Evolutionary conservation across 129 eudicot species (phyloP).

Genomic region (Kitagawia praeruptora): DNA sequence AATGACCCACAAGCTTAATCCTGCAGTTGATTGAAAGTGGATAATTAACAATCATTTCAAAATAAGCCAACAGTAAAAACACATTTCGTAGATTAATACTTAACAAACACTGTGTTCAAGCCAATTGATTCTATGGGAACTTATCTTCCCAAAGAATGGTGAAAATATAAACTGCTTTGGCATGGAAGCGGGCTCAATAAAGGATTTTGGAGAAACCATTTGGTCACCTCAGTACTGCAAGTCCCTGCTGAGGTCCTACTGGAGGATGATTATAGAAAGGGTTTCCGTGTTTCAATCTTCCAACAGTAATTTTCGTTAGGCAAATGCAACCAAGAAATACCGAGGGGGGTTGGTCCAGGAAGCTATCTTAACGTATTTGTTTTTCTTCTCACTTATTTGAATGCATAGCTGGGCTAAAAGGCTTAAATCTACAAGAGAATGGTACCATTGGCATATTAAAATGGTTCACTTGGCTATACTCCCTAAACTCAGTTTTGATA

Average conservation of each 20-base stretch:
- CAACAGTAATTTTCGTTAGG: neutral
- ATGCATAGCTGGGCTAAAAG: neutral
- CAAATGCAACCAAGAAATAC: neutral
- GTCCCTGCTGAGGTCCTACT: neutral
- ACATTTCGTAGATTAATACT: neutral
- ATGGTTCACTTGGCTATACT: neutral
- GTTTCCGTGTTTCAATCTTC: neutral
- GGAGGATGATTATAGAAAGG: neutral
- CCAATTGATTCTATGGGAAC: neutral
- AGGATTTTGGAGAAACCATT: neutral
- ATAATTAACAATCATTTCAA: neutral
- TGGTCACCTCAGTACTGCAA: neutral
- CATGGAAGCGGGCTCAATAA: neutral
- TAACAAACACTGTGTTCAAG: neutral
- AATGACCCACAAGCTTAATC: slow-evolving; percentile 53
- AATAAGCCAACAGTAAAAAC: neutral
- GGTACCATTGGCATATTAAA: neutral
- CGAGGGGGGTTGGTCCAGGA: neutral
- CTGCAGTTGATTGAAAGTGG: slow-evolving; percentile 27
- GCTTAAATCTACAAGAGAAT: neutral
- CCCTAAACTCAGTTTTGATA: neutral
- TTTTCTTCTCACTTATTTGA: neutral
- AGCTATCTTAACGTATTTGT: neutral
- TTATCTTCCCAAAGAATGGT: too few relatives aligned
- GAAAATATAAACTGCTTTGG: too few relatives aligned